Evolutionary conservation across 164 flowering plant genomes (phyloP), one percentile per base, ranked within the genome.

Genomic region (Tetrastigma voinierianum): DNA sequence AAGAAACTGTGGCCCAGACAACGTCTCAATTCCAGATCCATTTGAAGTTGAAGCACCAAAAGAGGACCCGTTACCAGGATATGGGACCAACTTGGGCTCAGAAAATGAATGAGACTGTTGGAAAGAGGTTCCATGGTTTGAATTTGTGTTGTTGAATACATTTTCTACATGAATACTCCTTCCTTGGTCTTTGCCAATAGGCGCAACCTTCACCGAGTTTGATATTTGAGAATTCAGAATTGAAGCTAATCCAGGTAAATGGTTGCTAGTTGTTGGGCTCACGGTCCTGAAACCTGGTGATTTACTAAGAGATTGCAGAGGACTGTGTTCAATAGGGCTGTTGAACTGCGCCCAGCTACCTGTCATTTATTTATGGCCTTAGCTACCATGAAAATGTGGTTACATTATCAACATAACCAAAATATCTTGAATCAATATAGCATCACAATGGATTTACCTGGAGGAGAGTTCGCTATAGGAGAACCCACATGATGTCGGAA

Each of bases 1-100:
- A 9, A 91, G 90, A 78, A 90, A 94, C 61, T 94, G 89, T n/a
- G 93, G 86, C 43, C 96, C 93, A 6, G 95, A 81, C 40, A 91
- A 82, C 21, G 93, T 86, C 48, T 83, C 91, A 55, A 87, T 47
- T 45, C 85, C 77, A 49, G 88, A 87, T 47, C 82, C 78, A 69
- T 70, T 89, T 57, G 96, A 84, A 14, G 77, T 76, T 61, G 92
- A 78, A 45, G 83, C 76, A 44, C 83, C 84, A 77, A 84, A 80
- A 57, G 90, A 76, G 24, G 95, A 77, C 43, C 75, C 55, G 3
- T 76, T 66, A 64, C 87, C 91, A 77, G 81, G 71, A 69, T 72
- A 78, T 14, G 61, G 82, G 69, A 79, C 69, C 66, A 84, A 66
- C 53, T 74, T 84, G 32, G 69, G 80, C 64, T 90, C 92, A 16